Conservation (phyloP, 2,329 filamentous ascomycete species). For the Phaeosphaeriaceae sp. region DNA sequence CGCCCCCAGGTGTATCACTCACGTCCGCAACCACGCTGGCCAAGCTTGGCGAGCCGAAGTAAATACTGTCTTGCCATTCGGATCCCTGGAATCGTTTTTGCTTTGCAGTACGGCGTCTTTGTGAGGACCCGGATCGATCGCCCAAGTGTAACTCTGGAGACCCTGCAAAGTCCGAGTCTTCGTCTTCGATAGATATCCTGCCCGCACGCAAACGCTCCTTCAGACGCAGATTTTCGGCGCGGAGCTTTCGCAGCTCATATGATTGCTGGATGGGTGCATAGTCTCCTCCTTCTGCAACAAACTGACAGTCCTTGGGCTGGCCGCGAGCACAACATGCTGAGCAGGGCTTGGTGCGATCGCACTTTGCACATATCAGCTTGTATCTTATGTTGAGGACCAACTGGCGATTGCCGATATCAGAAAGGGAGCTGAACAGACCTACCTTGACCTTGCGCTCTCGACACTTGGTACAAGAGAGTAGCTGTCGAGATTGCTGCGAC, state of each 20-base stretch:
- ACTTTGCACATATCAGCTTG: constrained; percentile 41
- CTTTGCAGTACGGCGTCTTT: constrained; percentile 31
- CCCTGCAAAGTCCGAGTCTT: constrained; percentile 38
- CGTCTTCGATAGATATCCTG: constrained; percentile 47
- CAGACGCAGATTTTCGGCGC: constrained; percentile 54
- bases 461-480: constrained; percentile 59
- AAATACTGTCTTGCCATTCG: constrained; percentile 55
- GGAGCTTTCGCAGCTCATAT: constrained; percentile 57
- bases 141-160: constrained; percentile 28
- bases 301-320: constrained; percentile 57
- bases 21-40: constrained; percentile 58
- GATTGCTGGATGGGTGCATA: constrained; percentile 58
- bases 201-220: constrained; percentile 52
- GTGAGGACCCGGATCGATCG: constrained; percentile 27
- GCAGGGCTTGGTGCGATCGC: constrained; percentile 59
- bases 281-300: constrained; percentile 55
- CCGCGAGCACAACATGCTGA: constrained; percentile 59
- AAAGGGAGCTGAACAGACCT: constrained; percentile 7
- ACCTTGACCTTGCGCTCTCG: constrained; percentile 60
- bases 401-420: background rate
- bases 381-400: background rate
- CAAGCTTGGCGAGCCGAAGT: constrained; percentile 60
- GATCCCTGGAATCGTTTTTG: constrained; percentile 51
- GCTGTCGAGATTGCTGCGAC: constrained; percentile 53
- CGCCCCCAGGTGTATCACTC: constrained; percentile 6